Base-by-base conservation (phyloP, 257 asterid species). In the Echium plantagineum region DNA sequence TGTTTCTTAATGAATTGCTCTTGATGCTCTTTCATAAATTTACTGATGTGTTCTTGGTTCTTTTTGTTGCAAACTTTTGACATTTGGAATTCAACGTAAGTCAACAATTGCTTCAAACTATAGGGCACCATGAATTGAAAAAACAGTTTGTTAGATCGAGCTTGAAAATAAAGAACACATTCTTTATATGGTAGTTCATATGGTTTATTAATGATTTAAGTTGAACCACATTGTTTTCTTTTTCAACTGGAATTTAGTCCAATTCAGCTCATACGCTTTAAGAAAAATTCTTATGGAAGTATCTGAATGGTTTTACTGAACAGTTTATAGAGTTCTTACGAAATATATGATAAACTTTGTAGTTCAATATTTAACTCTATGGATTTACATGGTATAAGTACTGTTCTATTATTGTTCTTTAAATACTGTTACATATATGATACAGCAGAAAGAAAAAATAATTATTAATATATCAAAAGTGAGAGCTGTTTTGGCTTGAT, bases 401-500 rank as follows among this genome's bases (percentile, higher is more conserved):
- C 21, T 65, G 48, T 35, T 35, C 13, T 70, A 78, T 56, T 86
- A 79, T 21, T 80, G 81, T 63, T 87, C 95, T 67, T 85, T 85
- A 71, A 90, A 87, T 82, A 65, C 81, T 55, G 75, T 28, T 6
- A 75, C 94, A 52, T 86, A 89, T 64, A 81, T 58, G 55, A 82
- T 77, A 66, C 90, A 84, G 61, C 86, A 81, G 47, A 90, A 60
- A 15, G 97, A 80, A 72, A 87, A 83, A 59, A 81, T 19, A 58
- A 87, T 75, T 69, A 78, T 57, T 59, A 90, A 65, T 62, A 85
- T 72, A 80, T 90, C 95, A 15, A 87, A 90, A 57, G 90, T 85
- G 64, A 90, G 89, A 47, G 95, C 96, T 66, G 89, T 84, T 67
- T 84, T 83, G 48, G 96, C 96, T 67, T 87, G 95, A 71, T 73